Conservation (phyloP, 2,329 filamentous ascomycete genomes). For the Emergomyces orientalis region DNA sequence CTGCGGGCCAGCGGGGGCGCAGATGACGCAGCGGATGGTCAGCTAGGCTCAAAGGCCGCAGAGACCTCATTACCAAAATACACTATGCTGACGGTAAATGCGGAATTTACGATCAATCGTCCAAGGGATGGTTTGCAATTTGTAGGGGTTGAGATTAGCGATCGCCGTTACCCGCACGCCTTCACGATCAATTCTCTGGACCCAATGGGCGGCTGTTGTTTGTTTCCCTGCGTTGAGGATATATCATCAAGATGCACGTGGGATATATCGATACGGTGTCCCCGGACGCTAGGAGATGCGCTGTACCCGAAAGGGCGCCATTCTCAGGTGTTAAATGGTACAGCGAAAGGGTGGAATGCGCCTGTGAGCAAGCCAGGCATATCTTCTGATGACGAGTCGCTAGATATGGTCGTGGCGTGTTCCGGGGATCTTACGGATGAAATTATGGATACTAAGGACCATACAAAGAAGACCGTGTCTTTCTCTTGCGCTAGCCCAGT, state of each 20-base stretch:
- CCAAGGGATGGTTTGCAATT: slow-evolving; percentile 86
- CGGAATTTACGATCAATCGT: slow-evolving; percentile 67
- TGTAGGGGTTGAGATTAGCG: slow-evolving; percentile 70
- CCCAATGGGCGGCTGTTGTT: slow-evolving; percentile 63
- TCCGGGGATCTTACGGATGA: slow-evolving; percentile 85
- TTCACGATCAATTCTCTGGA: slow-evolving; percentile 70
- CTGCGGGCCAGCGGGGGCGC: slow-evolving; percentile 33
- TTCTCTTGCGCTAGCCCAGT: slow-evolving; percentile 69
- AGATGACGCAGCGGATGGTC: slow-evolving; percentile 31
- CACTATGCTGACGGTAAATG: slow-evolving; percentile 53
- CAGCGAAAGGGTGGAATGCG: slow-evolving; percentile 23
- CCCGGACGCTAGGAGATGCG: slow-evolving; percentile 74
- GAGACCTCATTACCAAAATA: slow-evolving; percentile 41
- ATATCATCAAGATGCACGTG: slow-evolving; percentile 71
- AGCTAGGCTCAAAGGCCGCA: slow-evolving; percentile 25
- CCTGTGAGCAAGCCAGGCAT: slow-evolving; percentile 33
- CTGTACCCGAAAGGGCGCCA: slow-evolving; percentile 34
- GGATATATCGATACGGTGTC: slow-evolving; percentile 79
- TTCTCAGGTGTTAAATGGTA: slow-evolving; percentile 17
- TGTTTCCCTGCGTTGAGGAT: slow-evolving; percentile 92
- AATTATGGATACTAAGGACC: slow-evolving; percentile 63
- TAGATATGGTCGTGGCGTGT: slow-evolving; percentile 85
- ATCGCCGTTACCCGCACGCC: slow-evolving; percentile 77
- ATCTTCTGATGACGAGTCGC: slow-evolving; percentile 68
- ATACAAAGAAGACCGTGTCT: slow-evolving; percentile 75